Percentiles rank a stretch among this genome's conserved stretches.
These are phyloP conservation scores for Boletus sensibilis DNA, from an alignment of 768 basidiomycete genomes.

Conservation along the genomic window DNA sequence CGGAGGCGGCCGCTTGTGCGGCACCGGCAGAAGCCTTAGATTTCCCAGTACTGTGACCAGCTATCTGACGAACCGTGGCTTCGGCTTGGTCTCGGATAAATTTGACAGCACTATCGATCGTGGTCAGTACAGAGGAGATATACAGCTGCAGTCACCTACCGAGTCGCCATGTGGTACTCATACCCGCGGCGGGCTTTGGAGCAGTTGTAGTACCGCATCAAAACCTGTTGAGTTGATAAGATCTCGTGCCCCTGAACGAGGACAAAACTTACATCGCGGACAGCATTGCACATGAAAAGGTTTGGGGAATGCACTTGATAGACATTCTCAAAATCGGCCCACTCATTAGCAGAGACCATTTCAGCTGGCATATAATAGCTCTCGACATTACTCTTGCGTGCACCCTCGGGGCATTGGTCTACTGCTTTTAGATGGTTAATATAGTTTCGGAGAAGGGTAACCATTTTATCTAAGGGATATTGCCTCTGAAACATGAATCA, in stretches of 20 bases:
- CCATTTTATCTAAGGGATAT: constrained; percentile 45
- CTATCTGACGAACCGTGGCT: constrained; percentile 25
- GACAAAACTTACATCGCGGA: constrained; percentile 65
- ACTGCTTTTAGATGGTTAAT: constrained; percentile 50
- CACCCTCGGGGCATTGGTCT: constrained; percentile 36
- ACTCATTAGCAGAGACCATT: constrained; percentile 64
- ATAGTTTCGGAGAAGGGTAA: constrained; percentile 60
- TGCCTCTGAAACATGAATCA: constrained; percentile 23
- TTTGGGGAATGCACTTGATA: constrained; percentile 89
- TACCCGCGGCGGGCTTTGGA: constrained; percentile 71
- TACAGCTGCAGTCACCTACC: constrained; percentile 43
- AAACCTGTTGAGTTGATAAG: constrained; percentile 50
- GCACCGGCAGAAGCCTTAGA: constrained; percentile 38
- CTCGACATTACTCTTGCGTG: constrained; percentile 36
- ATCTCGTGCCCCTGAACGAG: background rate
- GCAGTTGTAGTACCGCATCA: constrained; percentile 87
- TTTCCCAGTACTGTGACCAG: constrained; percentile 24
- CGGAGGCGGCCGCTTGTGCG: constrained; percentile 66
- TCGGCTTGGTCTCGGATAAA: constrained; percentile 84
- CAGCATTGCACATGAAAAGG: constrained; percentile 70
- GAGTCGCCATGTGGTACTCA: constrained; percentile 87
- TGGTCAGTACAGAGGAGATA: constrained; percentile 8
- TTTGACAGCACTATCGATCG: constrained; percentile 63
- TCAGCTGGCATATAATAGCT: constrained; percentile 69
- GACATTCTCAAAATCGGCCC: constrained; percentile 84